A percentile compares a stretch with the other conserved stretches of the same genome.
phyloP scores from a whole-genome alignment of 768 basidiomycete genomes.

The Guyanaporus albipodus region DNA sequence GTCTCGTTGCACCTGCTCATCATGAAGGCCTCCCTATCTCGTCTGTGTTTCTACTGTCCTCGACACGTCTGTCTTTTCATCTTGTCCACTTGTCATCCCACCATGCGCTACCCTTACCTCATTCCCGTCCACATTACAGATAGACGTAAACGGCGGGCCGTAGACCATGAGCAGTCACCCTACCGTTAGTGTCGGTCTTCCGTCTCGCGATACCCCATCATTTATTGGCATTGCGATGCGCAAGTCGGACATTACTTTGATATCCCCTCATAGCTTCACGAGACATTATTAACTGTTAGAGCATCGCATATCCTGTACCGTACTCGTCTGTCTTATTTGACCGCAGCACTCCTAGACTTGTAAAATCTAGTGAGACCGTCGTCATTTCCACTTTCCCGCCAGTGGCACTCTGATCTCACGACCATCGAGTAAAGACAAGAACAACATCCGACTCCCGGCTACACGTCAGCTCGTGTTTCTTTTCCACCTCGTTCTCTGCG shows the following conservation, averaged over 20 bases:
- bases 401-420: conserved; percentile 20
- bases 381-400: too few relatives aligned
- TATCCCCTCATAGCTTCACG: conserved; percentile 44
- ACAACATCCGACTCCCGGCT: conserved; percentile 5
- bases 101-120: conserved; percentile 27
- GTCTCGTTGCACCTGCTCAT: conserved; percentile 55
- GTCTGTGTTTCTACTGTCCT: conserved; percentile 37
- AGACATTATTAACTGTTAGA: conserved; percentile 60
- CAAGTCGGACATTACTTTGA: conserved; percentile 43
- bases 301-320: conserved; percentile 58
- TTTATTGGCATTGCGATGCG: conserved; percentile 44
- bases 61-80: conserved; percentile 27
- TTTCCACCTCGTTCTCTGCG: conserved; percentile 19
- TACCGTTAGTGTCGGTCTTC: conserved; percentile 40
- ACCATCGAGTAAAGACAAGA: neutral
- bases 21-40: conserved; percentile 40
- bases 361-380: neutral
- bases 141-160: conserved; percentile 44
- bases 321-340: conserved; percentile 33
- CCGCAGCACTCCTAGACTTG: conserved; percentile 13
- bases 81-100: conserved; percentile 6
- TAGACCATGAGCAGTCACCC: conserved; percentile 43
- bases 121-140: conserved; percentile 33
- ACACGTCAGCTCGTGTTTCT: conserved; percentile 30
- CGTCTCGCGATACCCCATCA: conserved; percentile 52